phyloP scores from a whole-genome alignment of 2,329 filamentous ascomycete species.

The Aureobasidium sp. region DNA sequence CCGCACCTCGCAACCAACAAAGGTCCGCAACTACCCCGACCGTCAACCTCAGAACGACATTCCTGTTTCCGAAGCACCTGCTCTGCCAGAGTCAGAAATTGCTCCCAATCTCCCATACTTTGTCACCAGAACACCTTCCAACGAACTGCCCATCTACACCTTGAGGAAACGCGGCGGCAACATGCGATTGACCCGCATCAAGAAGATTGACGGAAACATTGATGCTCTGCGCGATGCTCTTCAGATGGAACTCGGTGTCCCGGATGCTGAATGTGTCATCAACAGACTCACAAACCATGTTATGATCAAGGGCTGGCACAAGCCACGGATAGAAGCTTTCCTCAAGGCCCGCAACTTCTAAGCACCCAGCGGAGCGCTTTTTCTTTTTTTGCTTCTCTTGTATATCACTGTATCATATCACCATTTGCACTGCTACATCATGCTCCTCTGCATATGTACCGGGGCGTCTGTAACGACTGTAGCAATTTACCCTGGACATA shows the following conservation, averaged over 20 bases:
- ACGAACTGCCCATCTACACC: conserved; percentile 71
- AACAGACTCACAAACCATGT: conserved; percentile 65
- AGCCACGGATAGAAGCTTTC: conserved; percentile 28
- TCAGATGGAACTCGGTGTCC: conserved; percentile 42
- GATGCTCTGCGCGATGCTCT: conserved; percentile 58
- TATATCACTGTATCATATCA: conserved; percentile 8
- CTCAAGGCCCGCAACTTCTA: conserved; percentile 31
- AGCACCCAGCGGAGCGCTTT: neutral
- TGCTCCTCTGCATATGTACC: neutral
- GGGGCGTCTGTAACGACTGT: neutral
- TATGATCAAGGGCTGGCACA: conserved; percentile 50
- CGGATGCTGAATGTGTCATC: conserved; percentile 46
- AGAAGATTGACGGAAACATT: conserved; percentile 71
- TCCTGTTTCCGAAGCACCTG: conserved; percentile 16
- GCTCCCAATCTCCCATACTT: conserved; percentile 55
- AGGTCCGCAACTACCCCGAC: conserved; percentile 29
- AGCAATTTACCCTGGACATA: neutral
- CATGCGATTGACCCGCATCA: conserved; percentile 63
- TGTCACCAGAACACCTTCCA: conserved; percentile 62
- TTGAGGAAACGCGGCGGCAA: conserved; percentile 69
- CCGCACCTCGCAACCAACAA: conserved; percentile 27
- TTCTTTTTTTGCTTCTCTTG: neutral
- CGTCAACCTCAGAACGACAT: conserved; percentile 18
- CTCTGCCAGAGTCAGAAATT: conserved; percentile 25
- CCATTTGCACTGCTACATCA: neutral